phyloP scores from a whole-genome alignment of 352 stramenopile species.

The Globisporangium nunn region DNA sequence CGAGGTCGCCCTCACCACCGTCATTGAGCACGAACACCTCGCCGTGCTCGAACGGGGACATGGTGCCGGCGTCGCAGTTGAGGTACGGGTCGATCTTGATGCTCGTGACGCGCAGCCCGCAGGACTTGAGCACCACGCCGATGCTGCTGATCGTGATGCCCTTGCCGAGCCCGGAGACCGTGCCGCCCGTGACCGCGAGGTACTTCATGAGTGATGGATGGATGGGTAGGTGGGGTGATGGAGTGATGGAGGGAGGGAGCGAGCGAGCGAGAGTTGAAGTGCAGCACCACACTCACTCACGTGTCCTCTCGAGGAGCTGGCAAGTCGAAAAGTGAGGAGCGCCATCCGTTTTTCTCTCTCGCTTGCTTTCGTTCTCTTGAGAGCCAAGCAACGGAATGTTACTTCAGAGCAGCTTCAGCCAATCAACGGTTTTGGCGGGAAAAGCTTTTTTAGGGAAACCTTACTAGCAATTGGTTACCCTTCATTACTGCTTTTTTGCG shows the following conservation, averaged over 20 bases:
- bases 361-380: too few relatives aligned
- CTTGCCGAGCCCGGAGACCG: conserved; percentile 98
- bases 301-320: too few relatives aligned
- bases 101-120: conserved; percentile 92
- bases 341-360: too few relatives aligned
- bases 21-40: conserved; percentile 98
- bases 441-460: too few relatives aligned
- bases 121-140: conserved; percentile 95
- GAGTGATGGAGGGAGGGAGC: not conserved
- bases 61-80: conserved; percentile 98
- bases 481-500: too few relatives aligned
- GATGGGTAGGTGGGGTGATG: conserved; percentile 1
- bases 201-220: conserved; percentile 89
- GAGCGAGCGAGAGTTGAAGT: conserved; percentile 6
- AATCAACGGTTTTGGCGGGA: too few relatives aligned
- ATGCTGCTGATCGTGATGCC: conserved; percentile 98
- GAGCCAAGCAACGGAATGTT: too few relatives aligned
- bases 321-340: too few relatives aligned
- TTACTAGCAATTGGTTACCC: too few relatives aligned
- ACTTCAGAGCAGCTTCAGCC: too few relatives aligned
- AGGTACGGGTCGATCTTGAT: conserved; percentile 99
- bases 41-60: conserved; percentile 96
- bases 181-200: conserved; percentile 96
- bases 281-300: too few relatives aligned
- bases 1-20: conserved; percentile 95